A percentile compares a stretch with the other conserved stretches of the same genome.
Conservation (phyloP, 1,284 basidiomycete species). For the Cystobasidium pallidum region DNA sequence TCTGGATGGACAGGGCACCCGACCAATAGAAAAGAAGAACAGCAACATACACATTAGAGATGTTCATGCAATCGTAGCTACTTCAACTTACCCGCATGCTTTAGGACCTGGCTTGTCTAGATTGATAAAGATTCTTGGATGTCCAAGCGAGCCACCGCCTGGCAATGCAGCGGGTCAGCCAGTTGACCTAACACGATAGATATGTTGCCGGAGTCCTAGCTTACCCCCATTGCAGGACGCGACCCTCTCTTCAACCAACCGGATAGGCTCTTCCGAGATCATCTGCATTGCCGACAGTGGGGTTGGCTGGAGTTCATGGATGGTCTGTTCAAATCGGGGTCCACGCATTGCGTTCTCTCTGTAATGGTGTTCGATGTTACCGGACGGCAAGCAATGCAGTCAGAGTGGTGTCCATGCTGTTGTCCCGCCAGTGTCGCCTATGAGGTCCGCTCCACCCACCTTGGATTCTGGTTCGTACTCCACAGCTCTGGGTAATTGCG, state of each 20-base stretch:
- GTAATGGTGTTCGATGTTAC: not conserved
- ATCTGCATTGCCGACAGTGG: conserved; percentile 91
- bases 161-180: conserved; percentile 32
- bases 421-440: not conserved
- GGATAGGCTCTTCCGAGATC: conserved; percentile 80
- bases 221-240: conserved; percentile 92
- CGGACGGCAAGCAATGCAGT: not conserved
- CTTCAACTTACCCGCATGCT: conserved; percentile 44
- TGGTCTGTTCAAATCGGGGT: conserved; percentile 89
- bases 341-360: conserved; percentile 59
- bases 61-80: not conserved
- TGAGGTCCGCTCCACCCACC: conserved; percentile 22
- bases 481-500: conserved; percentile 34
- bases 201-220: conserved; percentile 51
- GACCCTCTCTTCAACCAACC: conserved; percentile 75
- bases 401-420: not conserved
- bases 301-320: conserved; percentile 80
- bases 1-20: not conserved
- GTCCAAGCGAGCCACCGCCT: conserved; percentile 95
- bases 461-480: conserved; percentile 44
- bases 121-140: conserved; percentile 94
- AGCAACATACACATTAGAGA: not conserved
- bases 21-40: not conserved
- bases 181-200: not conserved
- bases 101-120: conserved; percentile 70